Conservation (phyloP, 2,329 filamentous ascomycete species). For the Stachybotrys echinatus region DNA sequence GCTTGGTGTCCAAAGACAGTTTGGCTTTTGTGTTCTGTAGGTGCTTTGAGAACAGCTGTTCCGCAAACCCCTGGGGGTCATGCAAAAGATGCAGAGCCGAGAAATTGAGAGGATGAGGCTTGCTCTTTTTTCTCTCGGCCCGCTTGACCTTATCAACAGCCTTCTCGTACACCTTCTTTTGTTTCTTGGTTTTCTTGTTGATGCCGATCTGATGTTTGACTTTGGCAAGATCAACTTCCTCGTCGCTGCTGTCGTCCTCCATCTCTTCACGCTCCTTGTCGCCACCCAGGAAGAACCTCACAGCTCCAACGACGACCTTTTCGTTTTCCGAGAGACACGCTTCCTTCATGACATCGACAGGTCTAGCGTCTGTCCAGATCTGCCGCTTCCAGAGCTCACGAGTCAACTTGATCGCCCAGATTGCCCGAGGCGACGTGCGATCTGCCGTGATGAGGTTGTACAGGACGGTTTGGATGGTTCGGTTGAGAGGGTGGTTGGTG, state of each 20-base stretch:
- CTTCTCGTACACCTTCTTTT: conserved; percentile 70
- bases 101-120: conserved; percentile 88
- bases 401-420: conserved; percentile 96
- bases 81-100: conserved; percentile 90
- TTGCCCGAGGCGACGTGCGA: conserved; percentile 73
- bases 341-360: conserved; percentile 98
- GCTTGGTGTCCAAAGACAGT: conserved; percentile 80
- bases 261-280: conserved; percentile 94
- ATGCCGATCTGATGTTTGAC: conserved; percentile 81
- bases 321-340: conserved; percentile 84
- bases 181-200: conserved; percentile 96
- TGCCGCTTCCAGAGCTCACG: conserved; percentile 95
- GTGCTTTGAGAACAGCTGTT: conserved; percentile 85
- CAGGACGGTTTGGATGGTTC: conserved; percentile 86
- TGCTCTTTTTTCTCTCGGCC: conserved; percentile 80
- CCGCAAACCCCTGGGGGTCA: conserved; percentile 90
- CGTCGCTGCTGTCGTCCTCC: conserved; percentile 83
- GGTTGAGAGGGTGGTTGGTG: conserved; percentile 88
- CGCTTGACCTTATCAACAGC: conserved; percentile 79
- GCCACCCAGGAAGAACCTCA: conserved; percentile 91
- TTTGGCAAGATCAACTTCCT: conserved; percentile 72
- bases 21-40: conserved; percentile 81
- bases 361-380: conserved; percentile 89
- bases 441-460: conserved; percentile 89
- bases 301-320: conserved; percentile 83